These are phyloP conservation scores for Aspergillus sp. DNA, from an alignment of 2,329 filamentous ascomycete genomes.

Conservation along the genomic window DNA sequence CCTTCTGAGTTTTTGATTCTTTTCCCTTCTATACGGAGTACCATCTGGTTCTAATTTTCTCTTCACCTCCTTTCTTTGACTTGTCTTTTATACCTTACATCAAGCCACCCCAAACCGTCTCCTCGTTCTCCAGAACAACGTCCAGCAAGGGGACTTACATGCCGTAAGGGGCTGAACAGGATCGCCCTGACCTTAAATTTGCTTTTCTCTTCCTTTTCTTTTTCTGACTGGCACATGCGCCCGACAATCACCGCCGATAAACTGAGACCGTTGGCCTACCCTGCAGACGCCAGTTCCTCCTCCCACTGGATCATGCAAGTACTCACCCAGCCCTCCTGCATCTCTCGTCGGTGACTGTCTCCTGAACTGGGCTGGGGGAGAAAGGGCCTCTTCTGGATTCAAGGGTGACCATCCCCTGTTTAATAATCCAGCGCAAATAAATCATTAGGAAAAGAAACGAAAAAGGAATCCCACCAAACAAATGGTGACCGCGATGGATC, in stretches of 20 bases:
- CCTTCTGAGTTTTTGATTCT: not conserved
- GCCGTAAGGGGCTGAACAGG: conserved; percentile 15
- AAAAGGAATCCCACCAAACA: not conserved
- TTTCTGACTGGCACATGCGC: conserved; percentile 16
- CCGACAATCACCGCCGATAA: conserved; percentile 14
- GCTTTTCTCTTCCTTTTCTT: conserved; percentile 3
- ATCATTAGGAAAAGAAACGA: not conserved
- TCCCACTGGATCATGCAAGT: conserved; percentile 30
- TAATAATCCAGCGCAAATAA: conserved; percentile 6
- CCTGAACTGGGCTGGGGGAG: conserved; percentile 9
- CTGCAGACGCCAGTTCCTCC: conserved; percentile 12
- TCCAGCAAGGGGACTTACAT: conserved; percentile 18
- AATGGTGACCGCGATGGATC: conserved; percentile 30
- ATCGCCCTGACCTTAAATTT: conserved; percentile 8
- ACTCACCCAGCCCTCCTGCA: conserved; percentile 22
- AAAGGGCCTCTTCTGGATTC: conserved; percentile 2
- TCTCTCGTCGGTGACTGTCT: conserved; percentile 21
- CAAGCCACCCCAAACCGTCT: not conserved
- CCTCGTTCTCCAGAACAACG: conserved; percentile 16
- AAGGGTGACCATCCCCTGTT: conserved; percentile 14
- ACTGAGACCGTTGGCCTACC: conserved; percentile 18
- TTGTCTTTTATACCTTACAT: conserved; percentile 3
- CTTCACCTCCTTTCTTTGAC: conserved; percentile 5
- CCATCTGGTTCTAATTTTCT: conserved; percentile 5
- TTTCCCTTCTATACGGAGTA: not conserved